A percentile compares a stretch with the other conserved stretches of the same genome.
phyloP scores from a whole-genome alignment of 2,329 filamentous ascomycete genomes.

The Sordariomycetes sp. region DNA sequence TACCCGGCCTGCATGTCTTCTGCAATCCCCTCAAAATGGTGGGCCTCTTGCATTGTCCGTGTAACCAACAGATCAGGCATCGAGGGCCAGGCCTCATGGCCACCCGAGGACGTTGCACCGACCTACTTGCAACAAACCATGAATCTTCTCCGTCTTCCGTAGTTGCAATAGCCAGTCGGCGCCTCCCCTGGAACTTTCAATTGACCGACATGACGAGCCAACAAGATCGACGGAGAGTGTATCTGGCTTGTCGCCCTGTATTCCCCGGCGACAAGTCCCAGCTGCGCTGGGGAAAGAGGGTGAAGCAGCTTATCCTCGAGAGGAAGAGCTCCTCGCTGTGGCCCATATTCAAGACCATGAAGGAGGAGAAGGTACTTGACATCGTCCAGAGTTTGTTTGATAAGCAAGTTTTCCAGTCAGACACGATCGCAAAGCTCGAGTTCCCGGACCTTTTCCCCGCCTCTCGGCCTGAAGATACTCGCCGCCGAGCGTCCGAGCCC shows the following conservation, averaged over 20 bases:
- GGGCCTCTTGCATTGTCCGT: too few species aligned
- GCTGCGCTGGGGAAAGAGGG: slow-evolving; percentile 13
- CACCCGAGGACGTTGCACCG: too few species aligned
- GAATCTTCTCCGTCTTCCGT: too few species aligned
- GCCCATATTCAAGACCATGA: neutral
- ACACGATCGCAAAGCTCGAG: slow-evolving; percentile 18
- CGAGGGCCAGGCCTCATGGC: too few species aligned
- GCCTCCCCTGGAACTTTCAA: neutral
- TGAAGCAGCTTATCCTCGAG: slow-evolving; percentile 11
- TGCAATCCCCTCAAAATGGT: too few species aligned
- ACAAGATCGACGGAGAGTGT: slow-evolving; percentile 12
- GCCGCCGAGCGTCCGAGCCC: slow-evolving; percentile 17
- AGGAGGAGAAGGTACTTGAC: neutral
- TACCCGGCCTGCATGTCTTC: too few species aligned
- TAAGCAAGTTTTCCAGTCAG: slow-evolving; percentile 17
- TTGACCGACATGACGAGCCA: neutral
- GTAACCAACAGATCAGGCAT: too few species aligned
- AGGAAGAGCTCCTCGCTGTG: neutral
- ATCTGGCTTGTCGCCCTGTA: slow-evolving; percentile 14
- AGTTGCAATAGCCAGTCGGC: too few species aligned
- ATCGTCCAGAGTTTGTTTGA: slow-evolving; percentile 14
- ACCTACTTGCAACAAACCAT: too few species aligned
- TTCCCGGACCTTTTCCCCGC: slow-evolving; percentile 21
- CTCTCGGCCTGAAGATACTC: slow-evolving; percentile 13
- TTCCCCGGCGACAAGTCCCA: slow-evolving; percentile 15